Base-by-base conservation (phyloP, 2,329 filamentous ascomycete species). In the Paracoccidioides brasiliensis region DNA sequence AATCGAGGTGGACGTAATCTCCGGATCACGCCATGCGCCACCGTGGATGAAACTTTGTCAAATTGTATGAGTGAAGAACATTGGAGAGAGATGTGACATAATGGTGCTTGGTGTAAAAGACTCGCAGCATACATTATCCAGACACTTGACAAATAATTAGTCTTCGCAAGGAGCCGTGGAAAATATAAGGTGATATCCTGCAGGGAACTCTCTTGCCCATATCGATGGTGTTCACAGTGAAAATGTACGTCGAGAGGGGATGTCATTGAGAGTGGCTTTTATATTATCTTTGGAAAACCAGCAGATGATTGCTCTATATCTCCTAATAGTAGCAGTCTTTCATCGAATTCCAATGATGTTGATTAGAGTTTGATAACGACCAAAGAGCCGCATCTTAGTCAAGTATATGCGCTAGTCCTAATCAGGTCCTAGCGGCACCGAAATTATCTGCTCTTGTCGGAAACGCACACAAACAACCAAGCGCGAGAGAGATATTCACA, bases 1-100 rank as follows among this genome's bases (percentile, higher is more conserved):
- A 58, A 76, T 71, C 1, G 65, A 64, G 6, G 60, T 55, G 3
- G 70, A 64, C 10, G 69, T 70, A 41, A 73, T 65, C 9, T 61
- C 64, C 52, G 74, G 74, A 58, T 77, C 75, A 45, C 75, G 70
- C 70, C 75, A 77, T 60, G 74, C 75, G 54, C 75, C 75, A 45
- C 75, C 75, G 60, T 77, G 75, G 56, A 77, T 73, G 58, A 72
- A 75, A 54, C 70, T 72, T 53, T 38, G 7, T 42, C 22, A 52
- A 42, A 42, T 33, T 7, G 10, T 8, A 52, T 52, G 12, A 52
- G 49, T n/a, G 6, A 43, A 52, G 14, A 37, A 8, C n/a, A 42
- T 41, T 10, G 10, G 38, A 41, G 22, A 9, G 49, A 41, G 7
- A 1, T 5, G 4, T 42, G 28, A 22, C 37, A 32, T 33, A 14